Evolutionary conservation across 176 grass and related monocot genomes (phyloP), one percentile per base, ranked within the genome.

Genomic region (Metroxylon sagu): DNA sequence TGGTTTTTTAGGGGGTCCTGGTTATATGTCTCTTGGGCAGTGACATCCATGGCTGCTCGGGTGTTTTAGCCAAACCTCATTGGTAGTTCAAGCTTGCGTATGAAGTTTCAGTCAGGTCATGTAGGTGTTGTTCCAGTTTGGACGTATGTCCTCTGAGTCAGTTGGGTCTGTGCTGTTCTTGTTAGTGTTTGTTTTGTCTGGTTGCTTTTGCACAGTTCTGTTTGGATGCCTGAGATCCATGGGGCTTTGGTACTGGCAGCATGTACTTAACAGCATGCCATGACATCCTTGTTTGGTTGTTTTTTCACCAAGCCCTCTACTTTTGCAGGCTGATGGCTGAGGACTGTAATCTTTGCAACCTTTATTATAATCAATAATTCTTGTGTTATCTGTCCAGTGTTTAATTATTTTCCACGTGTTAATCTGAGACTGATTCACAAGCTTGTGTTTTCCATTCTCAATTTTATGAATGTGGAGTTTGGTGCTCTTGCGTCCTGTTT

Each of bases 301-400:
- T 97, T 97, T 88, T 88, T 76, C 26, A 18, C 74, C 61, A 85
- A 83, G 64, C 69, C 84, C 78, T 61, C 78, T 61, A 62, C 18
- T 89, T 98, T 98, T 83, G 17, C 81, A 76, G 87, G 84, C 72
- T 35, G 62, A 66, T 79, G 72, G 67, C 70, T 70, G 76, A 18
- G 57, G 63, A 60, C 73, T 98, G 87, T 98, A 85, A 85, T 75
- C 72, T 77, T 66, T 80, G 79, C 82, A 81, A 83, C 70, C 23
- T 31, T 82, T 75, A 72, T 59, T 14, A 65, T 57, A 60, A 81
- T 84, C 70, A 84, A 82, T 73, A 79, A 85, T 31, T 43, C 4
- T 21, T 57, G 61, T 79, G 50, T 73, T 31, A 31, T 31, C 5
- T 31, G 29, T 31, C 29, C 5, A 5, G 29, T 31, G 29, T 31